These are phyloP conservation scores for Rutstroemia sp. DNA, from an alignment of 2,329 filamentous ascomycete genomes.

Conservation along the genomic window DNA sequence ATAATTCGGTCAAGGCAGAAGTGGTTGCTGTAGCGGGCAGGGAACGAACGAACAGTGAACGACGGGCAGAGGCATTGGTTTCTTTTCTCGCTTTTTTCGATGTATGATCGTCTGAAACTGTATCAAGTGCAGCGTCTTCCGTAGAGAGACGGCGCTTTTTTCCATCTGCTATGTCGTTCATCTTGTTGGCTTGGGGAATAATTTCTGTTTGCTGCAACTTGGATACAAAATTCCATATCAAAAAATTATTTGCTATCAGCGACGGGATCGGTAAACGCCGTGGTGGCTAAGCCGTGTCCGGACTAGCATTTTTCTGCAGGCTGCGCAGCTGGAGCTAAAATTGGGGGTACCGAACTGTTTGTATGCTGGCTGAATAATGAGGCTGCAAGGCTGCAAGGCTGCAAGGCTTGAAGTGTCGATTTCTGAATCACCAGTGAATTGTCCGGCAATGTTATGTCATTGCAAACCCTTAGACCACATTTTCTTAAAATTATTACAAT, in stretches of 20 bases:
- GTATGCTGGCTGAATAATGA: too few relatives aligned
- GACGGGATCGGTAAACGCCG: background rate
- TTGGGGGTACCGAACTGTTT: background rate
- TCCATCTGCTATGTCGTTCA: slow-evolving; percentile 13
- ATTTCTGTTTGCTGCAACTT: background rate
- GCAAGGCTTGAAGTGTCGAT: too few relatives aligned
- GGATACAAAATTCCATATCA: background rate
- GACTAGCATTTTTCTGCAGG: background rate
- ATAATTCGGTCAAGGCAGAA: slow-evolving; percentile 77
- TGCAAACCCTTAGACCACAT: too few relatives aligned
- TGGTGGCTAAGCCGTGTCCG: background rate
- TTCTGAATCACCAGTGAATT: too few relatives aligned
- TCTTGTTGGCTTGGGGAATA: background rate
- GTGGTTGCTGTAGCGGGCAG: slow-evolving; percentile 72
- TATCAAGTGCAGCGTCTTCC: slow-evolving; percentile 13
- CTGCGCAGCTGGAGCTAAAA: background rate
- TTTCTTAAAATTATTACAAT: too few relatives aligned
- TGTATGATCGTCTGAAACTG: slow-evolving; percentile 25
- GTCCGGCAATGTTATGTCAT: too few relatives aligned
- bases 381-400: too few relatives aligned
- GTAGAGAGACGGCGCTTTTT: slow-evolving; percentile 25
- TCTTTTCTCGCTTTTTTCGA: slow-evolving; percentile 53
- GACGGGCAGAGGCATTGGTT: slow-evolving; percentile 39
- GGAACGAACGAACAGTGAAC: slow-evolving; percentile 85
- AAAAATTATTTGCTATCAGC: slow-evolving; percentile 7